Evolutionary conservation across 306 rosid genomes (phyloP), one percentile per base, ranked within the genome.

Genomic region (Inga leiocalycina): DNA sequence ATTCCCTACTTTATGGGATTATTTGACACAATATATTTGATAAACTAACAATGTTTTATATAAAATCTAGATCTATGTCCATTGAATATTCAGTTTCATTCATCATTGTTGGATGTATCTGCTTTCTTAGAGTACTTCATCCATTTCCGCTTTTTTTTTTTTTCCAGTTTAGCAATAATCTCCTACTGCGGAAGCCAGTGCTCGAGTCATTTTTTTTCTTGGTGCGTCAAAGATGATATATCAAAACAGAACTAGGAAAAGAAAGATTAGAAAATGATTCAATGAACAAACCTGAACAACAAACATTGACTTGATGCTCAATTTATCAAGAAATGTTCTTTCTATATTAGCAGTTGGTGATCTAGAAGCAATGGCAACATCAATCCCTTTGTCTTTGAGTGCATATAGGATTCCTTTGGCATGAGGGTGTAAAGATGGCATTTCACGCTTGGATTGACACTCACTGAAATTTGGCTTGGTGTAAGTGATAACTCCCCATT

Each of bases 311-410:
- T 57, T 46, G 67, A 87, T 45, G 73, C 22, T 71, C 75, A 87
- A 57, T 79, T 85, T 93, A 81, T 89, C 91, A 75, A 95, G 79
- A 82, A 95, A 95, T n/a, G 94, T 74, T 4, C 69, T 82, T 1
- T 98, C 98, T 32, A 87, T 93, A 75, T 95, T 96, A 13, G 89
- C 14, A n/a, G 98, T 92, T 57, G 98, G 97, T 39, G 99, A 93
- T 79, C 98, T 90, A 35, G 99, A 95, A 76, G 99, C 98, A 76
- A 95, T 82, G 52, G 97, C 99, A 27, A 95, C 35, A 74, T 88
- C 93, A 20, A 93, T 81, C 51, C 96, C 96, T 81, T 91, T 92
- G 62, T 91, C 92, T 82, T 93, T 92, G 45, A 93, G 84, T 3
- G 98, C 99, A 5, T 81, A 35, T 52, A 92, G 82, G 61, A 95